These are phyloP conservation scores for Kodamaea anthophila DNA, from an alignment of 1,139 yeast species.

Conservation along the genomic window DNA sequence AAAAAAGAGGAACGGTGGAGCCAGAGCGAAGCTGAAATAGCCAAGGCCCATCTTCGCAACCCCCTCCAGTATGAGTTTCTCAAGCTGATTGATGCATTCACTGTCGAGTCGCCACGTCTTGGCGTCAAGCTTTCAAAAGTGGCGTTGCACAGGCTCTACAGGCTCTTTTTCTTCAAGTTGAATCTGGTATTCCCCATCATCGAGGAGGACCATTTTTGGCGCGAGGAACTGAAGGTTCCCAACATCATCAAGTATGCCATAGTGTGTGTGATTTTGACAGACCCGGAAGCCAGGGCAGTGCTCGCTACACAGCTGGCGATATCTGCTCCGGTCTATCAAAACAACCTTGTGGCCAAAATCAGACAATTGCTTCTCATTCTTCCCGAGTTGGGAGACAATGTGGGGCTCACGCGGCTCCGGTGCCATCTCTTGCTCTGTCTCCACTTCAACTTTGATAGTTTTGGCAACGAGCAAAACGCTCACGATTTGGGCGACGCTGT, in stretches of 20 bases:
- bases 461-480: conserved; percentile 32
- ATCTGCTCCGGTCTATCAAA: conserved; percentile 2
- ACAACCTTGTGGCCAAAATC: conserved; percentile 27
- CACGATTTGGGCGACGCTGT: conserved; percentile 30
- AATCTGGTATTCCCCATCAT: conserved; percentile 31
- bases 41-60: conserved; percentile 13
- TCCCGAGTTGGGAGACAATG: conserved; percentile 33
- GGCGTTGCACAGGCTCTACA: conserved; percentile 21
- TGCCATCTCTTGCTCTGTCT: conserved; percentile 24
- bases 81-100: conserved; percentile 26
- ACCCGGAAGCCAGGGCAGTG: conserved; percentile 23
- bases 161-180: conserved; percentile 25
- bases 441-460: conserved; percentile 24
- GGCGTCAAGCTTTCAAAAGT: conserved; percentile 16
- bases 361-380: conserved; percentile 26
- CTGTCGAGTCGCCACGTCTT: conserved; percentile 17
- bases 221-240: conserved; percentile 16
- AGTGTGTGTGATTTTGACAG: conserved; percentile 23
- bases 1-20: conserved; percentile 1
- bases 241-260: conserved; percentile 23
- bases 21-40: background rate
- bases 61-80: conserved; percentile 17
- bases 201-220: conserved; percentile 25
- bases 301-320: conserved; percentile 10
- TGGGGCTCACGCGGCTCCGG: conserved; percentile 23